Evolutionary conservation across 2,329 filamentous ascomycete genomes (phyloP).

Genomic region (Cladosporium sp.): DNA sequence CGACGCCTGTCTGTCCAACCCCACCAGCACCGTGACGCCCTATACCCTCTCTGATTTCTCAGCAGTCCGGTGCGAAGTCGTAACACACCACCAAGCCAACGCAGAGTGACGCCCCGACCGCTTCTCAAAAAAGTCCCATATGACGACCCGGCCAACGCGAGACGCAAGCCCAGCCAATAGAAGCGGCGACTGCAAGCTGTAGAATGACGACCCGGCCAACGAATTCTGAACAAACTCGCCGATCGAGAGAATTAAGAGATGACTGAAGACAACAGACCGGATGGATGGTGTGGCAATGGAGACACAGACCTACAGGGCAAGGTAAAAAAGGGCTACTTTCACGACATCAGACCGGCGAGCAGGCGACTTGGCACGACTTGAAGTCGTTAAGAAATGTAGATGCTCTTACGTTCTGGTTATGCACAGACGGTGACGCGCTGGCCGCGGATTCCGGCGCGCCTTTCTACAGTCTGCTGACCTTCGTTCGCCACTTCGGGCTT

Average conservation of each 20-base stretch:
- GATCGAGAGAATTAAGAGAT: not conserved
- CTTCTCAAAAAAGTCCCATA: not conserved
- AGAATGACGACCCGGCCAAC: constrained; percentile 17
- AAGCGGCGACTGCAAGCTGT: not conserved
- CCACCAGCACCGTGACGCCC: not conserved
- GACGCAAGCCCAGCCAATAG: not conserved
- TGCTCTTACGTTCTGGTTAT: constrained; percentile 5
- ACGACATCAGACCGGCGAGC: constrained; percentile 12
- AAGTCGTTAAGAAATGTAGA: not conserved
- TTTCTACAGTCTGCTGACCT: not conserved
- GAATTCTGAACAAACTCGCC: not conserved
- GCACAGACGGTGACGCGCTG: not conserved
- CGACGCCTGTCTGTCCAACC: not conserved
- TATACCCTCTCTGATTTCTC: constrained; percentile 8
- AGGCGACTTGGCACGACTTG: constrained; percentile 6
- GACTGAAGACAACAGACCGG: constrained; percentile 13
- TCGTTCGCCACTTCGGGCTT: not conserved
- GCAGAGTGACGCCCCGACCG: constrained; percentile 13
- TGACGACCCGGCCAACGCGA: constrained; percentile 17
- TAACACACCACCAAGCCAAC: not conserved
- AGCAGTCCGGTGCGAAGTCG: constrained; percentile 13
- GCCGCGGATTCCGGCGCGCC: not conserved
- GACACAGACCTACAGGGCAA: not conserved
- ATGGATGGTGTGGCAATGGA: not conserved
- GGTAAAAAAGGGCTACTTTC: not conserved